phyloP scores from a whole-genome alignment of 2,329 filamentous ascomycete genomes.

The Nemania sp. region DNA sequence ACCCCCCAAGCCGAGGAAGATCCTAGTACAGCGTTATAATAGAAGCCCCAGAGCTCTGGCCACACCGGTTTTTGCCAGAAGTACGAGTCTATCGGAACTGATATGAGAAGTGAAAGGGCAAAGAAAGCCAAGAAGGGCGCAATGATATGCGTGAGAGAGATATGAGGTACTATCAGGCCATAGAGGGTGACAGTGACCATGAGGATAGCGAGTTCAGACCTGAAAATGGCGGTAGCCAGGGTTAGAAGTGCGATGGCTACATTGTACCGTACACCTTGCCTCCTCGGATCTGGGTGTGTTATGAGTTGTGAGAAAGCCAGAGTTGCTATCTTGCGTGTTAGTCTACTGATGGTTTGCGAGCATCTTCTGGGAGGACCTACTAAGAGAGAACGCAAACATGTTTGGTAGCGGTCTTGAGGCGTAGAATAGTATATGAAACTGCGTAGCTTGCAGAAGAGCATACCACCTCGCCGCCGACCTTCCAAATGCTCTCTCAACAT shows the following conservation, averaged over 20 bases:
- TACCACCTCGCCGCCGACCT: conserved; percentile 80
- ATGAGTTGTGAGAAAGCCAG: conserved; percentile 67
- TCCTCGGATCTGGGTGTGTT: conserved; percentile 51
- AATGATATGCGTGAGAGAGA: conserved; percentile 61
- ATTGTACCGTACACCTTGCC: conserved; percentile 62
- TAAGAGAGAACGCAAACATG: conserved; percentile 92
- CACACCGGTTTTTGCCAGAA: conserved; percentile 92
- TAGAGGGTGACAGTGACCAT: conserved; percentile 75
- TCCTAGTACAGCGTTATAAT: conserved; percentile 89
- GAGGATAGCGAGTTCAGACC: conserved; percentile 87
- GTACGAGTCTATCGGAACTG: conserved; percentile 85
- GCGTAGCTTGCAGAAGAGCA: conserved; percentile 78
- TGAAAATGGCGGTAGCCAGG: conserved; percentile 84
- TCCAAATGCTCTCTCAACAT: conserved; percentile 77
- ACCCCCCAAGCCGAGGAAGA: conserved; percentile 90
- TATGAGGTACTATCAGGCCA: conserved; percentile 62
- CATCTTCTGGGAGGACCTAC: conserved; percentile 63
- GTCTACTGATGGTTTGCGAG: not conserved
- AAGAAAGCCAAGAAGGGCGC: conserved; percentile 74
- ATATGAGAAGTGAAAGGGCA: conserved; percentile 73
- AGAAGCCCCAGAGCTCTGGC: conserved; percentile 91
- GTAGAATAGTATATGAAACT: conserved; percentile 96
- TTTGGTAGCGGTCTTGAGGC: conserved; percentile 92
- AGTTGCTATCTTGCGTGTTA: conserved; percentile 64
- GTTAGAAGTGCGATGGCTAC: conserved; percentile 81